Base-by-base conservation (phyloP, 2,329 filamentous ascomycete genomes). In the Hypoxylon sp. region DNA sequence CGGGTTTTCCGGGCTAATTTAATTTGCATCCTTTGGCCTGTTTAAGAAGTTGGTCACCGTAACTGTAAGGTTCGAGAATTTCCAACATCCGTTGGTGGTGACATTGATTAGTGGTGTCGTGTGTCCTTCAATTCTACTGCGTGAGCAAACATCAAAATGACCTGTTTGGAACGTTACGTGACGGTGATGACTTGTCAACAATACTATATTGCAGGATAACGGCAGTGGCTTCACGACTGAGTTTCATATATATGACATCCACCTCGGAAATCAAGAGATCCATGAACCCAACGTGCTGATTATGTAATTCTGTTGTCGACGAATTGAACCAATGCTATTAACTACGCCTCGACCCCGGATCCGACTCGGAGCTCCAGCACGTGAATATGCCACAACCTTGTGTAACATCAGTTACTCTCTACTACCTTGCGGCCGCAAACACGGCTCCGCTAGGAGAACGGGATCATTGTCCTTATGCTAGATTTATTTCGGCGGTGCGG, bases 21-120 rank as follows among this genome's bases (percentile, higher is more conserved):
- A 46, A 53, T 44, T 51, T 61, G 58, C 35, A 61, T 61, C 35
- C 48, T 61, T 46, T n/a, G 35, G 30, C 58, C 49, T 22, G 22
- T 61, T 53, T 20, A 30, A 61, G 37, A 54, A 46, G 37, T 17
- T 54, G 30, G n/a, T 17, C 30, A 40, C 50, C 27, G 14, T 17
- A n/a, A 50, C 37, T 57, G 25, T 27, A 44, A 58, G 35, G 33
- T 35, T 20, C 4, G 7, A 22, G 22, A 14, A 50, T 42, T 44
- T 51, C 13, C 10, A 60, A 22, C 5, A 60, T 31, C n/a, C 20
- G 33, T 44, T 51, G 57, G 46, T 40, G 20, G 35, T 44, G 17
- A 40, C 17, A 54, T 35, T 37, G 14, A 54, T 46, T 37, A 5
- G 27, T 30, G 13, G 10, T n/a, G 50, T 31, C 49, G 8, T 31